A percentile compares a stretch with the other conserved stretches of the same genome.
Evolutionary conservation across 2,329 filamentous ascomycete species (phyloP).

Genomic region (Aspergillus pseudotamarii): DNA sequence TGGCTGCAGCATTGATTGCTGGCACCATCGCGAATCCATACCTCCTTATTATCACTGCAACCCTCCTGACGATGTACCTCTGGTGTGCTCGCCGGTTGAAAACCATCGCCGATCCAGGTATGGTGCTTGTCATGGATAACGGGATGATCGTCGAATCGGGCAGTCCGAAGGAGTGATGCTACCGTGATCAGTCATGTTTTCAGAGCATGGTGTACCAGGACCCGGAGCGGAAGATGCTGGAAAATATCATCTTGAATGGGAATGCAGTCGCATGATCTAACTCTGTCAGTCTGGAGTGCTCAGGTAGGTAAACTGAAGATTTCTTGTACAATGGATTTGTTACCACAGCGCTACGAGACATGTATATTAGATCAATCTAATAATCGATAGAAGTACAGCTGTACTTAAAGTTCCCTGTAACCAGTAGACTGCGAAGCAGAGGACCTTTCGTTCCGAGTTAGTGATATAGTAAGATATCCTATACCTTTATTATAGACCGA

Average conservation of each 20-base stretch:
- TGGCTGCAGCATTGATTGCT: too few species aligned
- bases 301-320: not conserved
- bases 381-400: too few species aligned
- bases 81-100: slow-evolving; percentile 66
- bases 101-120: slow-evolving; percentile 77
- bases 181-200: not conserved
- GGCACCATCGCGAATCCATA: too few species aligned
- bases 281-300: not conserved
- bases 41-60: too few species aligned
- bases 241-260: not conserved
- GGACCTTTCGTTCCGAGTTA: too few species aligned
- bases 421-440: too few species aligned
- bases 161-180: slow-evolving; percentile 58
- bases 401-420: too few species aligned
- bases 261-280: not conserved
- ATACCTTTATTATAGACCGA: too few species aligned
- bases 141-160: slow-evolving; percentile 71
- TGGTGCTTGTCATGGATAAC: slow-evolving; percentile 71
- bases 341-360: not conserved
- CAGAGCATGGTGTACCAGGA: slow-evolving; percentile 38
- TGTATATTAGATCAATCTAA: too few species aligned
- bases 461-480: too few species aligned
- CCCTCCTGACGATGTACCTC: too few species aligned
- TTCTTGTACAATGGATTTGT: not conserved
- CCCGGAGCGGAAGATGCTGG: not conserved